phyloP scores from a whole-genome alignment of 495 filamentous ascomycete genomes.

The Acidomyces sp. region DNA sequence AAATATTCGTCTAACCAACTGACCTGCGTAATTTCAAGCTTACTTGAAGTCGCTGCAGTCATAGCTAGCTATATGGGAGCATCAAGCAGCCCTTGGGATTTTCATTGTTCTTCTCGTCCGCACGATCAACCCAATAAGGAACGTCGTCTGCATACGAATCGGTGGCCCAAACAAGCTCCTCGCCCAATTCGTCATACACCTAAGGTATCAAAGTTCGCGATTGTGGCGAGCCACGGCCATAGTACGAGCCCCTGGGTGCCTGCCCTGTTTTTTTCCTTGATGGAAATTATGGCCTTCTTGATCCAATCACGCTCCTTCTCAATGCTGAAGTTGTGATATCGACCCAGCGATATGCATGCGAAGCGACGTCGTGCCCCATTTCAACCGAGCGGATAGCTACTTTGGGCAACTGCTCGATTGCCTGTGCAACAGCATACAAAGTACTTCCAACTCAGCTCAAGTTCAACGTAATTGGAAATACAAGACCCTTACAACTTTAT shows the following conservation, averaged over 20 bases:
- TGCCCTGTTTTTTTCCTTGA: constrained; percentile 25
- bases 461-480: no score
- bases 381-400: constrained; percentile 26
- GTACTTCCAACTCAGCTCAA: no score
- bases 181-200: constrained; percentile 30
- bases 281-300: constrained; percentile 25
- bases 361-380: constrained; percentile 30
- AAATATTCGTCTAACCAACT: no score
- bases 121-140: constrained; percentile 32
- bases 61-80: constrained; percentile 30
- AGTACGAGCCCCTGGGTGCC: constrained; percentile 32
- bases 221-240: constrained; percentile 26
- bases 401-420: constrained; percentile 27
- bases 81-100: constrained; percentile 30
- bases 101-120: constrained; percentile 24
- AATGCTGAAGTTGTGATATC: constrained; percentile 27
- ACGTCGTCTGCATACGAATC: constrained; percentile 34
- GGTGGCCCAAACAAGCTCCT: constrained; percentile 26
- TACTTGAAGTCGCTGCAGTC: constrained; percentile 34
- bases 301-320: constrained; percentile 33
- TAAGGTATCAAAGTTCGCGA: constrained; percentile 25
- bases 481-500: no score
- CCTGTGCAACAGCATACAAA: constrained; percentile 29
- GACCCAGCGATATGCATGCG: constrained; percentile 32
- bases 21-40: no score